Evolutionary conservation across 805 yeast genomes (phyloP).

Genomic region (Blastobotrys americana): DNA sequence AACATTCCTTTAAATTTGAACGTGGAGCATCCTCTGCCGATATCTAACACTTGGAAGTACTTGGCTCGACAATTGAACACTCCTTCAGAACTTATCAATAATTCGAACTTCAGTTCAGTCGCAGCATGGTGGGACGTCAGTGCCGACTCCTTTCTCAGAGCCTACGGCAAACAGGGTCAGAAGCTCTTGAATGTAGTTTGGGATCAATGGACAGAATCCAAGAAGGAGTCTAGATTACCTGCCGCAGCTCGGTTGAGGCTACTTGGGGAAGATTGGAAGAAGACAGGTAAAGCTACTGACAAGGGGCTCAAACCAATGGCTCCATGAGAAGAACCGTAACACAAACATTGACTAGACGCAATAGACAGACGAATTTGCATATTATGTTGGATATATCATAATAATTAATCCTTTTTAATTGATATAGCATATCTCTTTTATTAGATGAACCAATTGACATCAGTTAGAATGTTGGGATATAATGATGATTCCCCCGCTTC

Average conservation of each 20-base stretch:
- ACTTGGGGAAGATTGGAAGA: slow-evolving; percentile 72
- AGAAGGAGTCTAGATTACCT: slow-evolving; percentile 48
- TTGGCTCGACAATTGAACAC: slow-evolving; percentile 63
- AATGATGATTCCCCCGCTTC: slow-evolving; percentile 16
- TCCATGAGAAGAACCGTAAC: neutral
- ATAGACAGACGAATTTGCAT: too few species aligned
- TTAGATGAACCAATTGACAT: neutral
- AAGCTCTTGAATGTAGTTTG: slow-evolving; percentile 50
- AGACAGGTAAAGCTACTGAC: slow-evolving; percentile 37
- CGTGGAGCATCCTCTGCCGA: slow-evolving; percentile 47
- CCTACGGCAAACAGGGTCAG: slow-evolving; percentile 61
- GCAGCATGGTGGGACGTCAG: slow-evolving; percentile 92
- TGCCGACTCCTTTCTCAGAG: slow-evolving; percentile 45
- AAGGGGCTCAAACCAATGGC: slow-evolving; percentile 15
- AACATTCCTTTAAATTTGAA: slow-evolving; percentile 23
- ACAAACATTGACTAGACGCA: too few species aligned
- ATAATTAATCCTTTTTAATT: too few species aligned
- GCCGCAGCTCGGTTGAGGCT: slow-evolving; percentile 74
- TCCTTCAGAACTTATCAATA: slow-evolving; percentile 42
- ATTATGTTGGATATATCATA: neutral
- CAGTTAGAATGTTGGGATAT: slow-evolving; percentile 2
- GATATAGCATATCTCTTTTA: too few species aligned
- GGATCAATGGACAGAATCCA: slow-evolving; percentile 46
- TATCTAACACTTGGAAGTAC: slow-evolving; percentile 57
- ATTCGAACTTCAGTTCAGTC: slow-evolving; percentile 63